phyloP scores from a whole-genome alignment of 768 basidiomycete species.

The Rhodotorula paludigena region DNA sequence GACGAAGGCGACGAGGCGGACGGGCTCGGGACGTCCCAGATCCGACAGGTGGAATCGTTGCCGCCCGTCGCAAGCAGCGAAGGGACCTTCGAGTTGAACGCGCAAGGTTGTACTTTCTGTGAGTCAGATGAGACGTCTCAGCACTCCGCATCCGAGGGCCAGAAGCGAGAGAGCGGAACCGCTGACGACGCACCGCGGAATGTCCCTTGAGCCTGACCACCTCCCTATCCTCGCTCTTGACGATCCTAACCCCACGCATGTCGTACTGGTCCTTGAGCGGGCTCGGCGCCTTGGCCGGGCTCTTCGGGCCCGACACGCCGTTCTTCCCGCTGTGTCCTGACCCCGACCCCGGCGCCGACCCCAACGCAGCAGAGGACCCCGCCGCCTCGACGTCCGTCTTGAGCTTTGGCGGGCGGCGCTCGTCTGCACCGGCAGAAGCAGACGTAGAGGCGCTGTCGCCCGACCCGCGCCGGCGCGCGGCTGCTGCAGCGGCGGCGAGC shows the following conservation, averaged over 20 bases:
- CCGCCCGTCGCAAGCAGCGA: slow-evolving; percentile 41
- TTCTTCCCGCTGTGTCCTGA: too few species aligned
- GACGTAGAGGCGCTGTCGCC: background rate
- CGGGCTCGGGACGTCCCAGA: slow-evolving; percentile 41
- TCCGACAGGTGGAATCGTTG: slow-evolving; percentile 39
- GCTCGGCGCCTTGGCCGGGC: background rate
- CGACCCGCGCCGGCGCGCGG: background rate
- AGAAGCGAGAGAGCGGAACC: background rate
- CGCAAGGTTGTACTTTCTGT: slow-evolving; percentile 37
- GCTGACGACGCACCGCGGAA: slow-evolving; percentile 21
- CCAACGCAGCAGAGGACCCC: background rate
- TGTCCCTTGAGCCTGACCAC: slow-evolving; percentile 39
- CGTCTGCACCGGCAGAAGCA: background rate
- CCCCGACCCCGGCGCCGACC: background rate
- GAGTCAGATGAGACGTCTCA: background rate
- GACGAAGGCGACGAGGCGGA: background rate
- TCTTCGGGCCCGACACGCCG: background rate
- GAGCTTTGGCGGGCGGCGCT: background rate
- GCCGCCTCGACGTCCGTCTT: slow-evolving; percentile 1
- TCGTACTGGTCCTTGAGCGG: slow-evolving; percentile 4
- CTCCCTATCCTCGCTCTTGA: background rate
- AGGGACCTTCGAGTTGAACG: slow-evolving; percentile 41
- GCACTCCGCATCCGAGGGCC: too few species aligned
- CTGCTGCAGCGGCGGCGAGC: background rate
- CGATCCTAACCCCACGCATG: background rate